A percentile compares a stretch with the other conserved stretches of the same genome.
Conservation (phyloP, 75 land plant species). For the Selaginella moellendorffii region DNA sequence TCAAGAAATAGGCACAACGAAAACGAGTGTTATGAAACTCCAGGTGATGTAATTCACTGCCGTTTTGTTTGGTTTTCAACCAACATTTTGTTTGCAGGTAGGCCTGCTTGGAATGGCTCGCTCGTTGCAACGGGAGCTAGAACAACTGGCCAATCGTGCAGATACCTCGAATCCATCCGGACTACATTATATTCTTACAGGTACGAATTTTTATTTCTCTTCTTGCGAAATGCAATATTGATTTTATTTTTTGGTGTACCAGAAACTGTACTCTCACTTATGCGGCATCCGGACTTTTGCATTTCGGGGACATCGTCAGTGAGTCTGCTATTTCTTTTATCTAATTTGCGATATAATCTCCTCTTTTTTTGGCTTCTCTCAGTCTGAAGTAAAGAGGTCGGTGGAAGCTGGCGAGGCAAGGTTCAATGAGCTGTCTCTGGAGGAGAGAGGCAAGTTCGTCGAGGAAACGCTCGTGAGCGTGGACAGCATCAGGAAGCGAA, state of each 20-base stretch:
- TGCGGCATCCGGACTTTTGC: slow-evolving; percentile 93
- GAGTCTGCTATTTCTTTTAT: too few species aligned
- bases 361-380: slow-evolving; percentile 9
- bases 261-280: slow-evolving; percentile 77
- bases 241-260: slow-evolving; percentile 19
- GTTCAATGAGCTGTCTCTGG: slow-evolving; percentile 89
- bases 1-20: slow-evolving; percentile 41
- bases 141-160: slow-evolving; percentile 66
- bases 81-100: slow-evolving; percentile 30
- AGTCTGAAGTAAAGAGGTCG: slow-evolving; percentile 62
- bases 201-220: slow-evolving; percentile 28
- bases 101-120: slow-evolving; percentile 82
- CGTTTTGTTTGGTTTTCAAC: not conserved
- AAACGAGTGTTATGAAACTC: slow-evolving; percentile 74
- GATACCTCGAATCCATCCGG: slow-evolving; percentile 81
- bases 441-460: slow-evolving; percentile 95
- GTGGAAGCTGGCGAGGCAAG: slow-evolving; percentile 64
- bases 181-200: slow-evolving; percentile 65
- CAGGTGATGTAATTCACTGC: slow-evolving; percentile 37
- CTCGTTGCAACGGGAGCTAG: slow-evolving; percentile 68
- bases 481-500: slow-evolving; percentile 40
- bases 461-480: slow-evolving; percentile 96
- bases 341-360: too few species aligned
- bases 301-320: slow-evolving; percentile 88
- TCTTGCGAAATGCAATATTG: too few species aligned